phyloP scores from a whole-genome alignment of 2,329 filamentous ascomycete genomes.

The Colletotrichum sp. region DNA sequence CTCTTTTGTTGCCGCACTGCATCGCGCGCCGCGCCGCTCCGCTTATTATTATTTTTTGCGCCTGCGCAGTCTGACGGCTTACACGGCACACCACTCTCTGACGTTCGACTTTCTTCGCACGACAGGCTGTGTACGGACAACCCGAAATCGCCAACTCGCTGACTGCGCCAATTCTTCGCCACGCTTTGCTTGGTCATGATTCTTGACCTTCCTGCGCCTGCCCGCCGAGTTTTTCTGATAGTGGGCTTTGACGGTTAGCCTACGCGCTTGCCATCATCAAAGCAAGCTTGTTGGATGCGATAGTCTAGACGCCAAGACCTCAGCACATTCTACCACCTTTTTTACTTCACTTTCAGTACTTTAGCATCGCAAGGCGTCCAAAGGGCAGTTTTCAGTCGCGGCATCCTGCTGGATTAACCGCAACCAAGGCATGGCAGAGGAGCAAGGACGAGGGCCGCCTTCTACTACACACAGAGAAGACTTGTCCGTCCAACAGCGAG shows the following conservation, averaged over 20 bases:
- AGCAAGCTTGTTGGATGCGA: background rate
- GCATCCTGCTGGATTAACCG: conserved; percentile 9
- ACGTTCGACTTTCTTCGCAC: background rate
- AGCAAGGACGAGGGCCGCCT: conserved; percentile 25
- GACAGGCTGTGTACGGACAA: background rate
- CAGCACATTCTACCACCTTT: background rate
- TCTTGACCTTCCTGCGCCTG: conserved; percentile 13
- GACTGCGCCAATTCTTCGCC: background rate
- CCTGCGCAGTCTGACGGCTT: conserved; percentile 7
- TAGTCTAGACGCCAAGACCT: background rate
- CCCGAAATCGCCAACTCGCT: background rate
- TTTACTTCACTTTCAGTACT: background rate
- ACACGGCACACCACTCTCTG: background rate
- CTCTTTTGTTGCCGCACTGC: background rate
- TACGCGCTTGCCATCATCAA: background rate
- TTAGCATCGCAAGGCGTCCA: conserved; percentile 4
- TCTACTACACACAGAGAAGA: conserved; percentile 20
- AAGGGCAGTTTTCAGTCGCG: conserved; percentile 5
- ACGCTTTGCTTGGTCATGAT: conserved; percentile 16
- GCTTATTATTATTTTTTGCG: background rate
- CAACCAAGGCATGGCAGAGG: conserved; percentile 25
- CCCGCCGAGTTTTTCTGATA: background rate
- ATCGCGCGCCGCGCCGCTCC: background rate
- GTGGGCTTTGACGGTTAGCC: conserved; percentile 6
- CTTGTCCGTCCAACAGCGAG: conserved; percentile 12